Evolutionary conservation across 257 asterid species (phyloP).

Genomic region (Coffea canephora): DNA sequence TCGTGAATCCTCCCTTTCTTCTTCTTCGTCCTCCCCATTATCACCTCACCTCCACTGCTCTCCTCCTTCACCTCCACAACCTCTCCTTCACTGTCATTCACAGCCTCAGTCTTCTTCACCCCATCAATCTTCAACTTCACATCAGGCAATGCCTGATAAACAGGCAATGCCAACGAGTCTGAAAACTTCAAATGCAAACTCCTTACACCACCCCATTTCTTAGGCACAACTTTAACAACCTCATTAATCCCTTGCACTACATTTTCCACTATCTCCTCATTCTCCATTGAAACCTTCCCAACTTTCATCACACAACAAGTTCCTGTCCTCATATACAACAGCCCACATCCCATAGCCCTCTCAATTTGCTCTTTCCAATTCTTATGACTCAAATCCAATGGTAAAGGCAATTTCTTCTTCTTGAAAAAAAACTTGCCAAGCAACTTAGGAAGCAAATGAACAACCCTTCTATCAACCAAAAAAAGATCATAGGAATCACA

Average conservation of each 20-base stretch:
- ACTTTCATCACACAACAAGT: slow-evolving; percentile 83
- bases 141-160: slow-evolving; percentile 85
- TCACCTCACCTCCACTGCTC: slow-evolving; percentile 22
- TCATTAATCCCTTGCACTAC: slow-evolving; percentile 48
- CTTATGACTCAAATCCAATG: slow-evolving; percentile 63
- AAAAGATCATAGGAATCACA: slow-evolving; percentile 73
- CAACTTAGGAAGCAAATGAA: slow-evolving; percentile 80
- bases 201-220: slow-evolving; percentile 87
- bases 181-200: slow-evolving; percentile 73
- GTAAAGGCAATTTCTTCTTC: slow-evolving; percentile 87
- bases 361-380: slow-evolving; percentile 66
- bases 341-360: slow-evolving; percentile 58
- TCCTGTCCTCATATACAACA: slow-evolving; percentile 66
- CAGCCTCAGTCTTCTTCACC: slow-evolving; percentile 26
- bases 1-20: slow-evolving; percentile 76
- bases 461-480: slow-evolving; percentile 72
- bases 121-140: slow-evolving; percentile 69
- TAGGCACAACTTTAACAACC: slow-evolving; percentile 52
- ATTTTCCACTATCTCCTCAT: slow-evolving; percentile 62
- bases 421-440: slow-evolving; percentile 69
- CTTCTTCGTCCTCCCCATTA: slow-evolving; percentile 43
- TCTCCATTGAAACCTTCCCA: slow-evolving; percentile 66
- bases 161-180: slow-evolving; percentile 73
- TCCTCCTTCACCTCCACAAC: slow-evolving; percentile 32
- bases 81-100: slow-evolving; percentile 20